Conservation (phyloP, 371 early-diverging fungal genomes). For the Mortierella sp. region DNA sequence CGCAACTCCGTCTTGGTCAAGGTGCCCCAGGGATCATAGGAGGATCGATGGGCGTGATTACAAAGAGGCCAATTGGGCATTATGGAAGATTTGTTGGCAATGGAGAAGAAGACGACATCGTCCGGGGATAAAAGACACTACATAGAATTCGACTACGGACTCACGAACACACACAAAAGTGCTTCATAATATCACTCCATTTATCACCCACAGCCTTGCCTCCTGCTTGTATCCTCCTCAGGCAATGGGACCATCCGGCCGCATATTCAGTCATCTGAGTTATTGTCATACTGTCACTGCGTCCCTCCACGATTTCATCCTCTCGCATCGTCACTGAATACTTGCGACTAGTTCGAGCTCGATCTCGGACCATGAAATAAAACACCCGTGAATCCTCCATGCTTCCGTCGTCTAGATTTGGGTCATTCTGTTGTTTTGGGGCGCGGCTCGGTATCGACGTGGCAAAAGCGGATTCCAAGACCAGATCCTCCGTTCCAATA, state of each 20-base stretch:
- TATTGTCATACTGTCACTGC: conserved; percentile 19
- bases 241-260: conserved; percentile 24
- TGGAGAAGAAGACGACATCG: too few species aligned
- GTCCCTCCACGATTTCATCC: conserved; percentile 28
- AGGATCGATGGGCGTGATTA: neutral
- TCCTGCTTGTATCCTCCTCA: conserved; percentile 15
- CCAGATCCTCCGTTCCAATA: conserved; percentile 45
- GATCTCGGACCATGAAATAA: conserved; percentile 42
- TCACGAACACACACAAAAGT: conserved; percentile 40
- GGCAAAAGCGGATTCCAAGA: conserved; percentile 45
- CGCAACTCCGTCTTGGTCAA: conserved; percentile 8
- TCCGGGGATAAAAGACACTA: too few species aligned
- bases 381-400: conserved; percentile 20
- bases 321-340: conserved; percentile 41
- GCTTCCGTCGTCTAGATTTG: neutral
- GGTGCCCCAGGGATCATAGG: conserved; percentile 37
- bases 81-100: too few species aligned
- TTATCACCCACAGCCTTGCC: conserved; percentile 27
- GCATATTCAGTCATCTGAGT: conserved; percentile 47
- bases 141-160: too few species aligned
- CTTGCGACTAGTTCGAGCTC: conserved; percentile 24
- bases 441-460: conserved; percentile 11
- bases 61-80: too few species aligned
- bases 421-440: conserved; percentile 2
- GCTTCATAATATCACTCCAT: conserved; percentile 34